Base-by-base conservation (phyloP, 2,329 filamentous ascomycete species). In the Aspergillus hortae region DNA sequence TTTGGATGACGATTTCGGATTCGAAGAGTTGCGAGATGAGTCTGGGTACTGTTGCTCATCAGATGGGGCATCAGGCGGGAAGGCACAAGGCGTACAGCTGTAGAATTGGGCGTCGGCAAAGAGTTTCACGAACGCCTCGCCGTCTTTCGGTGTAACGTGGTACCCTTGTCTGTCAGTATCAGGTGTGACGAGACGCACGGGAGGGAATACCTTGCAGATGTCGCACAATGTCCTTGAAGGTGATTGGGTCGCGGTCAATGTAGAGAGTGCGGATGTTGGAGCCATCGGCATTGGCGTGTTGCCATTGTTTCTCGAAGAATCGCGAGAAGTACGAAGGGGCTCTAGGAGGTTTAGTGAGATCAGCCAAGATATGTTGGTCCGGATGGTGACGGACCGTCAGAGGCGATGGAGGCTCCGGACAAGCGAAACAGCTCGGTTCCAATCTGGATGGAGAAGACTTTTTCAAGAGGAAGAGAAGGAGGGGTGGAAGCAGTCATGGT, bases 61-160 rank as follows among this genome's bases (percentile, higher is more conserved):
- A 43, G 40, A 14, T 43, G 40, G 12, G 11, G 15, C 5, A 43
- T 6, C 12, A 12, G 1, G 7, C 17, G 19, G 40, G 21, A 5
- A 5, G 7, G 25, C 17, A 21, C n/a, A 14, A 15, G 14, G 70
- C 84, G 66, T 76, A 91, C 88, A 75, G 65, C 84, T 90, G 72
- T 96, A 97, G 73, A 96, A 96, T 66, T 96, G 92, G 1, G 92
- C 90, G 71, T 97, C 92, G 17, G 92, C 90, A 71, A 95, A 96
- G 27, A 97, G 77, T 52, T 89, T 90, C 61, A 96, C 92, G 70
- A 92, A 96, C 71, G 96, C 90, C 49, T 85, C 83, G 46, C 88
- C 89, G 73, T 96, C 88, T 56, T 83, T 82, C 2, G 92, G 92
- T 51, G 81, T 80, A 54, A 96, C 82, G 74, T 95, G 88, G 70